phyloP scores from a whole-genome alignment of 352 stramenopile genomes.

The Pythium aphanidermatum region DNA sequence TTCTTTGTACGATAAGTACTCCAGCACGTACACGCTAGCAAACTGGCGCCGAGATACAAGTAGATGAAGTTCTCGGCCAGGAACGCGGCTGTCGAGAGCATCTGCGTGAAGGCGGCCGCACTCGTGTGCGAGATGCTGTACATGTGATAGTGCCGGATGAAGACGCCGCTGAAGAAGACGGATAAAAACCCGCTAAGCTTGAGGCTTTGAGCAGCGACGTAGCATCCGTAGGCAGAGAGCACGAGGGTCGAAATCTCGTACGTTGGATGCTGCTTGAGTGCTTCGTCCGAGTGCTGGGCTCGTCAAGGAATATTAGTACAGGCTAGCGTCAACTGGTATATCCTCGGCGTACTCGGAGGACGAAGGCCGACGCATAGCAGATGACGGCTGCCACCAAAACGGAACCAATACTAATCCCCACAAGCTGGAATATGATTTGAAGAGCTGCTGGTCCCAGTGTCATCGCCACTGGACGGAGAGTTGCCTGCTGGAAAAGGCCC shows the following conservation, averaged over 20 bases:
- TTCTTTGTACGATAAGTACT: too few relatives aligned
- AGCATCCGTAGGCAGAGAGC: slow-evolving; percentile 63
- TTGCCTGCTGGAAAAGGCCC: slow-evolving; percentile 36
- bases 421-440: slow-evolving; percentile 27
- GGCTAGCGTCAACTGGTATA: too few relatives aligned
- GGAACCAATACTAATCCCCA: slow-evolving; percentile 39
- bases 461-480: slow-evolving; percentile 43
- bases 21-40: slow-evolving; percentile 52
- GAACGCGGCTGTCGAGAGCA: slow-evolving; percentile 30
- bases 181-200: slow-evolving; percentile 84
- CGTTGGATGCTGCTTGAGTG: slow-evolving; percentile 36
- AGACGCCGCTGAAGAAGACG: slow-evolving; percentile 85
- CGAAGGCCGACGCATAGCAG: slow-evolving; percentile 43
- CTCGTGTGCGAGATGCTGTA: slow-evolving; percentile 28
- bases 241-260: slow-evolving; percentile 65
- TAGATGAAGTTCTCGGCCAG: slow-evolving; percentile 43
- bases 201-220: slow-evolving; percentile 56
- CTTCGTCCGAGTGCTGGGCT: slow-evolving; percentile 26
- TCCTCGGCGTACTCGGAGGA: too few relatives aligned
- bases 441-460: slow-evolving; percentile 10
- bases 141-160: slow-evolving; percentile 41
- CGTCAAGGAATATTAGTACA: too few relatives aligned
- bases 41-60: slow-evolving; percentile 53
- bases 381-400: slow-evolving; percentile 37
- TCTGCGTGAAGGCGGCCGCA: slow-evolving; percentile 22